Base-by-base conservation (phyloP, 257 asterid species). In the Solanum tacnaense region DNA sequence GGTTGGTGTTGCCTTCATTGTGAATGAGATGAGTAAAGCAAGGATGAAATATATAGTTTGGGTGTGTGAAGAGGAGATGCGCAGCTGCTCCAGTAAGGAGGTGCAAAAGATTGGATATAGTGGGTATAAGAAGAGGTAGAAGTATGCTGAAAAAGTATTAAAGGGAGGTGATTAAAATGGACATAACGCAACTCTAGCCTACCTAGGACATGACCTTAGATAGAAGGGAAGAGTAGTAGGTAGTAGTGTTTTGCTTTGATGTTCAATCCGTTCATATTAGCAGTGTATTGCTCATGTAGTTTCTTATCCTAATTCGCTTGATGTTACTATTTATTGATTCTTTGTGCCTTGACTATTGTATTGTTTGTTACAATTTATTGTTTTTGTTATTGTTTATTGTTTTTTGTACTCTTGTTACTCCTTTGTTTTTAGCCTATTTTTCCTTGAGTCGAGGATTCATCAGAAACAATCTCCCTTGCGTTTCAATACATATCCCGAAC, bases 391-490 rank as follows among this genome's bases (percentile, higher is more conserved):
- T 21, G 11, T 21, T 58, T 20, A 0, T 20, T 58, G 2, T 58
- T 58, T 21, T 0, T 58, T 21, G 21, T 58, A 20, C 27, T 8
- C 12, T 58, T 3, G 25, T 58, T 1, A 58, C 68, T 49, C 60
- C 21, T 58, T 58, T 21, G 4, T 58, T 58, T 58, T 58, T 2
- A 13, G 2, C 27, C 25, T 58, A 58, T 21, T 20, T 58, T 58
- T 8, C 25, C 67, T 21, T 21, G 2, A 20, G 27, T 58, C 2
- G 25, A 58, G 11, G 12, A 0, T 58, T 58, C 1, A 58, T 21
- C 1, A 21, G 1, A 58, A 58, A 20, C 25, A 58, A 0, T 0
- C 25, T 58, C 12, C 1, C 5, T 21, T 58, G 5, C 0, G 3
- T 21, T 58, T 21, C 25, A 58, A 8, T 58, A n/a, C n/a, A n/a